Conservation (phyloP, 768 basidiomycete genomes). For the Fomitopsis serialis region DNA sequence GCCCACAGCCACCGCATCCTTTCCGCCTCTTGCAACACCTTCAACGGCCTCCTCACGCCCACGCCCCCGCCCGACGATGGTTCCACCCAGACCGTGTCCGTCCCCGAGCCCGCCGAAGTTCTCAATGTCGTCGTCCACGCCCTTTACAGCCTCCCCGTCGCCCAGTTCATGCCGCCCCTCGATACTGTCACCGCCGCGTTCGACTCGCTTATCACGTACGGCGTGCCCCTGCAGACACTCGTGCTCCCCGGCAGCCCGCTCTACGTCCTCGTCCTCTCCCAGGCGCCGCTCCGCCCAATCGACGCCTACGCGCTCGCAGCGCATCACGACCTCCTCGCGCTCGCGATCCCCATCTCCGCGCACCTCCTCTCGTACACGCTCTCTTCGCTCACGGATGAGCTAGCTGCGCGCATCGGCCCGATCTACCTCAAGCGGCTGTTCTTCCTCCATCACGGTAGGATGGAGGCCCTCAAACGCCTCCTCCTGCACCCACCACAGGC, state of each 20-base stretch:
- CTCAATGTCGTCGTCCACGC: conserved; percentile 31
- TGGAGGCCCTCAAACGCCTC: conserved; percentile 28
- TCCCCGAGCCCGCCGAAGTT: conserved; percentile 24
- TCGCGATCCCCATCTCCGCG: conserved; percentile 35
- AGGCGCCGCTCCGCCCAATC: conserved; percentile 31
- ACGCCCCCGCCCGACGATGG: conserved; percentile 2
- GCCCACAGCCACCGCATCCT: conserved; percentile 20
- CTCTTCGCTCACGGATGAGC: conserved; percentile 29
- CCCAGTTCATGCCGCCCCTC: conserved; percentile 22
- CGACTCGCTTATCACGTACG: conserved; percentile 23
- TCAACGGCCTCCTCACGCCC: conserved; percentile 16
- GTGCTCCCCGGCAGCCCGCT: conserved; percentile 26
- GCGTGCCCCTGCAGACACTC: conserved; percentile 16
- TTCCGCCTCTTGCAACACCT: conserved; percentile 20
- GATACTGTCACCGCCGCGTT: conserved; percentile 21
- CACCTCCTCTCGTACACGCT: conserved; percentile 33
- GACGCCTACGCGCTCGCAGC: conserved; percentile 39
- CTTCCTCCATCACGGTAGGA: conserved; percentile 32
- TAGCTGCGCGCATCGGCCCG: conserved; percentile 34
- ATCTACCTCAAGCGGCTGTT: conserved; percentile 37
- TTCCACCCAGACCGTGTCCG: conserved; percentile 12
- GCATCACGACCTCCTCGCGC: conserved; percentile 26
- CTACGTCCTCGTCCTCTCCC: conserved; percentile 27
- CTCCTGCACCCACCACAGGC: conserved; percentile 22
- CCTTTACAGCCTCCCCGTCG: conserved; percentile 25